Percentiles rank a stretch among this genome's conserved stretches.
phyloP scores from a whole-genome alignment of 2,329 filamentous ascomycete genomes.

The Colletotrichum orchidophilum region DNA sequence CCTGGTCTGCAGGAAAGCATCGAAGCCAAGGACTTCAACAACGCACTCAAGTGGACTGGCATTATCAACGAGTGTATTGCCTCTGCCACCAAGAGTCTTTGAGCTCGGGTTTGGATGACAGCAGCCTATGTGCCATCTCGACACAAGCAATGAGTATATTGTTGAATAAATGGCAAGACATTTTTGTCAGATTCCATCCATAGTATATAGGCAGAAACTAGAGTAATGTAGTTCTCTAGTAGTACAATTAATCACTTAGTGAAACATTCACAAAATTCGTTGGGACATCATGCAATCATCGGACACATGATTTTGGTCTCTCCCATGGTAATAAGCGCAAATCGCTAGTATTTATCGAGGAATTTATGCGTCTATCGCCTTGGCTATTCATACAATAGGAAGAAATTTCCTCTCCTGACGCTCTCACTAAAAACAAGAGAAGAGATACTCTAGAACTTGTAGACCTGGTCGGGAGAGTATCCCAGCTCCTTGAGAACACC shows the following conservation, averaged over 20 bases:
- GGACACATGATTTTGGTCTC: neutral
- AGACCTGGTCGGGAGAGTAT: conserved; percentile 78
- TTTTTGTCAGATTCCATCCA: too few relatives aligned
- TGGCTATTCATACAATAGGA: conserved; percentile 22
- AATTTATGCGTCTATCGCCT: conserved; percentile 32
- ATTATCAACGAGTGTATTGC: conserved; percentile 65
- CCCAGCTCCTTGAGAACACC: conserved; percentile 87
- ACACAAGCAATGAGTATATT: neutral
- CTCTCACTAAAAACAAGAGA: neutral
- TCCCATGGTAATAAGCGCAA: neutral
- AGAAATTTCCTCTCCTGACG: too few relatives aligned
- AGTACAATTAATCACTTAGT: too few relatives aligned
- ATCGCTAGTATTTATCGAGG: neutral
- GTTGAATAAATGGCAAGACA: too few relatives aligned
- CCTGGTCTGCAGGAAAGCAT: conserved; percentile 71
- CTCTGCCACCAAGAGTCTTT: conserved; percentile 52
- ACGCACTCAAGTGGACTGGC: conserved; percentile 66
- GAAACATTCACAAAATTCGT: neutral
- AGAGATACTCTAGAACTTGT: conserved; percentile 79
- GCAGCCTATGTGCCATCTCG: neutral
- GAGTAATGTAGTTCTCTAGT: too few relatives aligned
- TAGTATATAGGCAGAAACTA: too few relatives aligned
- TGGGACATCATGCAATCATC: neutral
- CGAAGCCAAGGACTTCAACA: conserved; percentile 65
- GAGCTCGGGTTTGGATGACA: neutral